phyloP scores from a whole-genome alignment of 2,329 filamentous ascomycete species.

The Botrytis byssoidea region DNA sequence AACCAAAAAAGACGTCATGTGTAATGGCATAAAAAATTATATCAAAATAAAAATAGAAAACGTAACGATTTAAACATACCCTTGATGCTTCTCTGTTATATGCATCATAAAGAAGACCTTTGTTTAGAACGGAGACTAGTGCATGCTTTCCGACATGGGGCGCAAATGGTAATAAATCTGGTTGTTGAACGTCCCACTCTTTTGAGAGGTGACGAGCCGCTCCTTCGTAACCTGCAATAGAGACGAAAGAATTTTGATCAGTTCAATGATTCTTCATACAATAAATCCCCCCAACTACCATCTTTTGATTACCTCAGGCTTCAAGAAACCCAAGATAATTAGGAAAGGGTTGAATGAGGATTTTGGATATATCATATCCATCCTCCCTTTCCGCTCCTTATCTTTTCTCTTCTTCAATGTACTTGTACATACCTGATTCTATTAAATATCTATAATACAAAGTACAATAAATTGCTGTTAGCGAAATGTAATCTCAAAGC shows the following conservation, averaged over 20 bases:
- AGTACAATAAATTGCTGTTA: constrained; percentile 31
- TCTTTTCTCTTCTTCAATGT: neutral
- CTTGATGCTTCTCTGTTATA: constrained; percentile 51
- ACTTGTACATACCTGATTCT: constrained; percentile 38
- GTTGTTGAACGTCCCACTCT: constrained; percentile 63
- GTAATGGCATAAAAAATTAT: neutral
- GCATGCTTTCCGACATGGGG: constrained; percentile 64
- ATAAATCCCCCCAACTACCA: neutral
- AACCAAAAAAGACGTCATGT: neutral
- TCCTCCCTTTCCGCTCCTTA: too few species aligned
- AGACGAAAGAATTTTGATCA: constrained; percentile 22
- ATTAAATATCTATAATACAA: constrained; percentile 38
- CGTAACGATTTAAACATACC: constrained; percentile 27
- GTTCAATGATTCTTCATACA: constrained; percentile 14
- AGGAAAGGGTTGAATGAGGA: neutral
- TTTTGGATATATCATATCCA: neutral
- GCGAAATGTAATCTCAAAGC: constrained; percentile 28
- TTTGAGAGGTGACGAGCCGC: constrained; percentile 67
- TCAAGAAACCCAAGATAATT: neutral
- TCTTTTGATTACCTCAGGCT: neutral
- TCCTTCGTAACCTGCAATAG: constrained; percentile 61
- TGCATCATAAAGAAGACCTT: constrained; percentile 60
- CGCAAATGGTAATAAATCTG: constrained; percentile 63
- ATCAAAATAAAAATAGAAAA: neutral
- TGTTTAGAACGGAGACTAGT: constrained; percentile 61